These are phyloP conservation scores for Paramecium bursaria DNA, from an alignment of 73 alveolate species.

Conservation along the genomic window DNA sequence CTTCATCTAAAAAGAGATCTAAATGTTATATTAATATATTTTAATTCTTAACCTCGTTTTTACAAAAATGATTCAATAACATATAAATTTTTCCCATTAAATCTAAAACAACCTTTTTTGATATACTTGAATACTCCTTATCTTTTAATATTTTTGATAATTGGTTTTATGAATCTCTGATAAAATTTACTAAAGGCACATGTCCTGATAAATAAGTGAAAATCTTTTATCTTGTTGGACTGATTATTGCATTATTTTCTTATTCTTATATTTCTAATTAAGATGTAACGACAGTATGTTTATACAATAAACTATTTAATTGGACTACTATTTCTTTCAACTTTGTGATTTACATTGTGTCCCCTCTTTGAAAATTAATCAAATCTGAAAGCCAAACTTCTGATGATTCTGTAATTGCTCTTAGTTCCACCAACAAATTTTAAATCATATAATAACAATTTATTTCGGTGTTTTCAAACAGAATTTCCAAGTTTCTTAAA, in stretches of 20 bases:
- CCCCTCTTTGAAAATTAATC: not conserved
- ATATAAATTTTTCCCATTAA: constrained; percentile 37
- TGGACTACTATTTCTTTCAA: not conserved
- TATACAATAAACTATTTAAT: constrained; percentile 9
- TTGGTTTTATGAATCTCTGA: constrained; percentile 64
- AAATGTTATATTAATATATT: constrained; percentile 36
- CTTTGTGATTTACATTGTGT: not conserved
- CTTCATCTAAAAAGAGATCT: constrained; percentile 65
- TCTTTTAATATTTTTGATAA: constrained; percentile 48
- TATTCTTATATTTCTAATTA: constrained; percentile 17
- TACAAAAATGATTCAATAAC: constrained; percentile 58
- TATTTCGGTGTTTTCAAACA: constrained; percentile 60
- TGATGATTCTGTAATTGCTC: constrained; percentile 63
- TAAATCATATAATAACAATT: constrained; percentile 45
- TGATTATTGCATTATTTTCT: constrained; percentile 2
- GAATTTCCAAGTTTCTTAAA: constrained; percentile 53
- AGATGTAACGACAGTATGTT: constrained; percentile 25
- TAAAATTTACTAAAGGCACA: constrained; percentile 46
- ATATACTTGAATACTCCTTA: not conserved
- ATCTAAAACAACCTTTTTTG: constrained; percentile 12
- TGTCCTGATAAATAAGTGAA: constrained; percentile 63
- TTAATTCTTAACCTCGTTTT: constrained; percentile 39
- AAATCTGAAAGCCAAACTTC: constrained; percentile 66
- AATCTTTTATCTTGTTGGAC: constrained; percentile 59
- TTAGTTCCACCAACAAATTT: constrained; percentile 28